Conservation (phyloP, 495 filamentous ascomycete species). For the Daldinia caldariorum region DNA sequence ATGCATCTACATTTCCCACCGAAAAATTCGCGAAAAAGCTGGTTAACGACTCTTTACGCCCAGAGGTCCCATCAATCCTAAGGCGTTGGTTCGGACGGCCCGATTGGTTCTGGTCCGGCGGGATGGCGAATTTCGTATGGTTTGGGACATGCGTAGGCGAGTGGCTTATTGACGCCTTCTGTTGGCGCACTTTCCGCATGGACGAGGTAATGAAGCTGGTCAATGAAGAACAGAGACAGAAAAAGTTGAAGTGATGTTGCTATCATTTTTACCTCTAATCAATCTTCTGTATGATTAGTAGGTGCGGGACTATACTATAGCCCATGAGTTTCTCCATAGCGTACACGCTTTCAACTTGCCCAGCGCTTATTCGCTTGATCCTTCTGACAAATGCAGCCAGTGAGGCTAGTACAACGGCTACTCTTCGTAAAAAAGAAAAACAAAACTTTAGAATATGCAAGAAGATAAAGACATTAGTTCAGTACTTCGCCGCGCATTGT, state of each 20-base stretch:
- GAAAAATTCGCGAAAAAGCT: constrained; percentile 52
- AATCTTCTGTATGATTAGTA: neutral
- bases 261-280: neutral
- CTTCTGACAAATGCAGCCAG: neutral
- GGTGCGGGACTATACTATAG: too few relatives aligned
- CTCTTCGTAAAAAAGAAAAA: neutral
- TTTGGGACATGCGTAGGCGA: constrained; percentile 51
- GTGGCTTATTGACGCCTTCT: constrained; percentile 52
- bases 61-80: constrained; percentile 49
- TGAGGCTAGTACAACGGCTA: neutral
- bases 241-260: constrained; percentile 42
- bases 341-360: neutral
- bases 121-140: constrained; percentile 50
- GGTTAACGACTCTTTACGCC: constrained; percentile 50
- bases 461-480: constrained; percentile 11
- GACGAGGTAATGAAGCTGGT: constrained; percentile 52
- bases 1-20: constrained; percentile 53
- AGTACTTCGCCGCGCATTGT: neutral
- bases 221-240: constrained; percentile 32
- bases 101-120: constrained; percentile 61
- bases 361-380: neutral
- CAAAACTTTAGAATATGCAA: neutral
- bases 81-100: constrained; percentile 56
- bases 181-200: constrained; percentile 54
- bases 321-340: neutral